These are phyloP conservation scores for Crithidia bombi DNA, from an alignment of 208 protist genomes.

Conservation along the genomic window DNA sequence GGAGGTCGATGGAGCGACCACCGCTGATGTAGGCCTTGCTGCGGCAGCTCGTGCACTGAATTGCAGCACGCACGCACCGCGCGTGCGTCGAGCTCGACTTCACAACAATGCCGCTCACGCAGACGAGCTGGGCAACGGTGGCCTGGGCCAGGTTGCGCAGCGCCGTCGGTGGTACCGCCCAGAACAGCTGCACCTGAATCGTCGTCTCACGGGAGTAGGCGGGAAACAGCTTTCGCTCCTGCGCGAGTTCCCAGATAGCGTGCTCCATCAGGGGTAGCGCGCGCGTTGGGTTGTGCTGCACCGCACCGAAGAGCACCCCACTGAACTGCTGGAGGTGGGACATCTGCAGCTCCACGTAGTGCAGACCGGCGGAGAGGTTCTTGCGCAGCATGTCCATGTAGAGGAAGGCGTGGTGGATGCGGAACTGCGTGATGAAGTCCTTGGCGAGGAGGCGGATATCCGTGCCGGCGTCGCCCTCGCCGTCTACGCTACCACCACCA, in stretches of 20 bases:
- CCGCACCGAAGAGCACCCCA: conserved; percentile 60
- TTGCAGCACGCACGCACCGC: conserved; percentile 81
- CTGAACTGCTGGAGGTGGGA: conserved; percentile 88
- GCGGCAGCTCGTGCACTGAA: conserved; percentile 91
- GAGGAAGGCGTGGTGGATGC: conserved; percentile 76
- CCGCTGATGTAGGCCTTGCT: conserved; percentile 87
- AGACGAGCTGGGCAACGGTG: conserved; percentile 79
- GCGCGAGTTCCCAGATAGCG: conserved; percentile 79
- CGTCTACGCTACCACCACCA: conserved; percentile 20
- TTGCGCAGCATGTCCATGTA: conserved; percentile 88
- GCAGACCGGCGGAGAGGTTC: conserved; percentile 81
- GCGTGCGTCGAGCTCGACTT: conserved; percentile 85
- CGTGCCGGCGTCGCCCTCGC: conserved; percentile 22
- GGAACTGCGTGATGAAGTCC: conserved; percentile 82
- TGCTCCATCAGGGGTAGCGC: conserved; percentile 88
- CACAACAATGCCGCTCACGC: conserved; percentile 91
- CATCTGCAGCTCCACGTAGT: conserved; percentile 90
- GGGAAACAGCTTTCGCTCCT: conserved; percentile 71
- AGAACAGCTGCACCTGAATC: conserved; percentile 91
- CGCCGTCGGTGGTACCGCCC: conserved; percentile 75
- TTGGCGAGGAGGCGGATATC: conserved; percentile 78
- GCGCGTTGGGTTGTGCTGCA: conserved; percentile 74
- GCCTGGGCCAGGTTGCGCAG: conserved; percentile 86
- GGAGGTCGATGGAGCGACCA: conserved; percentile 77
- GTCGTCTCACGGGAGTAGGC: conserved; percentile 61